Base-by-base conservation (phyloP, 2,329 filamentous ascomycete genomes). In the Fusarium sp. region DNA sequence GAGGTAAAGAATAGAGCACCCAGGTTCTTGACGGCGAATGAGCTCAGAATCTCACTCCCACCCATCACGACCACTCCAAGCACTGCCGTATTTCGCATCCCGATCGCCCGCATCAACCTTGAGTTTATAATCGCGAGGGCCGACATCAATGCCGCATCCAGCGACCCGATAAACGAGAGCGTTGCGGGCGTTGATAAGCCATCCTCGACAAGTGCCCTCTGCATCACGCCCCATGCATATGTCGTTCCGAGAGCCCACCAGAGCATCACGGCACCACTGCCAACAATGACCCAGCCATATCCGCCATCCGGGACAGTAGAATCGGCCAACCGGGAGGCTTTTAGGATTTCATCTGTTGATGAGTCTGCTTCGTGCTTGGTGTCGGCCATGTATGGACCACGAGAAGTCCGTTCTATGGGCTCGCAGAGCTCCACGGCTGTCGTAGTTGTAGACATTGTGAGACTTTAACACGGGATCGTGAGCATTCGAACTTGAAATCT, bases 211-310 rank as follows among this genome's bases (percentile, higher is more conserved):
- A 92, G 83, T 0, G 86, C 89, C 5, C 84, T 84, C 79, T 92
- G 90, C 56, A 91, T 81, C 0, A 92, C 85, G 27, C 90, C 90
- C 89, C 90, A 92, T 71, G 85, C 85, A 76, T 90, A 90, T 9
- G 84, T 84, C 1, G 85, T 88, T 60, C 89, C 89, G 58, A 88
- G 85, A 61, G 87, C 84, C 88, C 87, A 90, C 83, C 88, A 91
- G 2, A 86, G 84, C 13, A 90, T 75, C 1, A 88, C 76, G 3
- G 86, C 84, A 72, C 87, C 89, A 35, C 83, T 84, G 4, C 79
- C 80, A 27, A 91, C 86, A 9, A 91, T 83, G 16, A 86, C 82
- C 88, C 88, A 90, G 69, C 88, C 88, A 75, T 89, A 89, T 27
- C 87, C 88, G 31, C 88, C 88, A 56, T 90, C 87, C 0, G 88